Base-by-base conservation (phyloP, 2,329 filamentous ascomycete species). In the Aspergillus cejpii region DNA sequence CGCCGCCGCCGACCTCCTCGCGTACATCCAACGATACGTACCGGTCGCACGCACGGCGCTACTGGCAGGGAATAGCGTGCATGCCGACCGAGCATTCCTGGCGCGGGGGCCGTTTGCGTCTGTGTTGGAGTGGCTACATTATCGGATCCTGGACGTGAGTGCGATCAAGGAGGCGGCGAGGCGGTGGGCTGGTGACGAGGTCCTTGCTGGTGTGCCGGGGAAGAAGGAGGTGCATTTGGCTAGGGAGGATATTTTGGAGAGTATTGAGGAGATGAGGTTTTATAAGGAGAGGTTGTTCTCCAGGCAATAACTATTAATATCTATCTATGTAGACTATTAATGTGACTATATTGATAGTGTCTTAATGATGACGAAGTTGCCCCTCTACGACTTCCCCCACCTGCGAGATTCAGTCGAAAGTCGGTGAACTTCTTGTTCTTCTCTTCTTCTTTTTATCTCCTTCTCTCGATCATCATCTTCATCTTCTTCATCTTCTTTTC, bases 91-190 rank as follows among this genome's bases (percentile, higher is more conserved):
- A 57, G 80, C 80, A 1, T 98, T 98, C 62, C 73, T 98, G 48
- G 74, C 80, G 4, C 78, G 79, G 51, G 75, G 75, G 45, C 89
- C 90, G 0, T 98, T 91, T 67, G 78, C 74, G 29, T 72, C 75
- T 47, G 81, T 95, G 1, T 69, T 87, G 39, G 79, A 85, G 45
- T 80, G 92, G 66, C 72, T 98, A 54, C 86, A 94, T 67, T 89
- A 98, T 68, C 80, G 92, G 12, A 85, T 98, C 51, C 71, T 97
- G 38, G 92, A 98, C 64, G 88, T 97, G 43, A 96, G 89, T 66
- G 79, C 82, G 37, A 79, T 97, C 60, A 97, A 97, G 70, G 92
- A 98, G 72, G 90, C 87, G 17, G 85, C 83, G 14, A 79, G 81
- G 52, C 77, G 91, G 37, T 98, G 92, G 91, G 83, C 81, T 34